Percentiles rank a stretch among this genome's conserved stretches.
Conservation (phyloP, 345 rosid species). For the Passiflora organensis region DNA sequence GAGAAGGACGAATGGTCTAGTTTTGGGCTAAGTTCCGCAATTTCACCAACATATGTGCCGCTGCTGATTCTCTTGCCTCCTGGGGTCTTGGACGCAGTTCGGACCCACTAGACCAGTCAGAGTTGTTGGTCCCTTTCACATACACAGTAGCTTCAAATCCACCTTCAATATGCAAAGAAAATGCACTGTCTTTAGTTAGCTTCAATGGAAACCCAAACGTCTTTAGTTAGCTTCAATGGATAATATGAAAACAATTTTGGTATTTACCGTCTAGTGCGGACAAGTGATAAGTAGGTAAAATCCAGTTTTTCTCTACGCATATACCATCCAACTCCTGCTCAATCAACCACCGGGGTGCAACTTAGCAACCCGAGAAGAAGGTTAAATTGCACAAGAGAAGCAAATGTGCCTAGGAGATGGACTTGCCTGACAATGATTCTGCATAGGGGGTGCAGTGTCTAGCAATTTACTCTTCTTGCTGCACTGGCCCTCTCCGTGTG, state of each 20-base stretch:
- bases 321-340: conserved; percentile 58
- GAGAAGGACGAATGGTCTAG: not conserved
- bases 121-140: conserved; percentile 33
- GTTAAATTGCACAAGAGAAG: not conserved
- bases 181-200: not conserved
- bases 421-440: conserved; percentile 54
- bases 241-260: too few relatives aligned
- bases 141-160: conserved; percentile 49
- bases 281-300: conserved; percentile 49
- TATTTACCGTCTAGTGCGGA: conserved; percentile 54
- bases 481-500: conserved; percentile 23
- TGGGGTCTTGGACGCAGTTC: conserved; percentile 24
- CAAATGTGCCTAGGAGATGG: not conserved
- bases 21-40: conserved; percentile 15
- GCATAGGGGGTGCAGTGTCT: conserved; percentile 22
- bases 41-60: conserved; percentile 33
- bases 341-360: not conserved
- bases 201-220: too few relatives aligned
- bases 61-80: conserved; percentile 67
- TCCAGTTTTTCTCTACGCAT: conserved; percentile 52
- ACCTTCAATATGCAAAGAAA: conserved; percentile 28
- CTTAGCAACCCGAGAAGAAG: not conserved
- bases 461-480: conserved; percentile 25
- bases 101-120: conserved; percentile 28
- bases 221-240: too few relatives aligned